Evolutionary conservation across 2,329 filamentous ascomycete genomes (phyloP), one percentile per base, ranked within the genome.

Genomic region (Hypoxylon sp.): DNA sequence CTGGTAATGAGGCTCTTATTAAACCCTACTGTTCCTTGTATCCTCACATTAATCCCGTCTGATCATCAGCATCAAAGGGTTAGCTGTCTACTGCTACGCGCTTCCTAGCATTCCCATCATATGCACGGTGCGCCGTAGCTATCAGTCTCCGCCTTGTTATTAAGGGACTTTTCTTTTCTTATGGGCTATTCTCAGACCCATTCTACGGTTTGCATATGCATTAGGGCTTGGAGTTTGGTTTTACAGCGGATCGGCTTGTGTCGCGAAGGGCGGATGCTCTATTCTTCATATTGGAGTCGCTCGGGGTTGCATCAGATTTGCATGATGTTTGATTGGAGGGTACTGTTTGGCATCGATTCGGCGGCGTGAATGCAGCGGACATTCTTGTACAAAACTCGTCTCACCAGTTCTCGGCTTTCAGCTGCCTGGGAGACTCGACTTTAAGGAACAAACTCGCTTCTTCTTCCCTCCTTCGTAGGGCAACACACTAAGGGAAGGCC

Each of bases 151-250:
- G 53, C 43, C 21, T 48, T 43, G 14, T n/a, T 7, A 2, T 21
- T 10, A 50, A 46, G 28, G 10, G 45, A 25, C 17, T 36, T 60
- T 51, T 32, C 10, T 38, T 61, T 63, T 59, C 13, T 14, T 56
- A 45, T 23, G 49, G 41, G 30, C 25, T 34, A 48, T 62, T 64
- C 41, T 59, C 17, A 30, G 25, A 23, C 50, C 41, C 30, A 21
- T 25, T 64, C 32, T 58, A 60, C 45, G 57, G 28, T 53, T 60
- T 38, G 51, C 65, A 64, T 64, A 38, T 60, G 66, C 66, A 66
- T 67, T 38, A 57, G 60, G 63, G 63, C 51, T 56, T 62, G 68
- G 68, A 67, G 68, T 71, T 68, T 48, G 53, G 68, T 23, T 62
- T 45, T 36, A 36, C 32, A 49, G 30, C 55, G 61, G 56, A 19